Conservation (phyloP, 108 stramenopile genomes). For the Nannochloropsis salina region DNA sequence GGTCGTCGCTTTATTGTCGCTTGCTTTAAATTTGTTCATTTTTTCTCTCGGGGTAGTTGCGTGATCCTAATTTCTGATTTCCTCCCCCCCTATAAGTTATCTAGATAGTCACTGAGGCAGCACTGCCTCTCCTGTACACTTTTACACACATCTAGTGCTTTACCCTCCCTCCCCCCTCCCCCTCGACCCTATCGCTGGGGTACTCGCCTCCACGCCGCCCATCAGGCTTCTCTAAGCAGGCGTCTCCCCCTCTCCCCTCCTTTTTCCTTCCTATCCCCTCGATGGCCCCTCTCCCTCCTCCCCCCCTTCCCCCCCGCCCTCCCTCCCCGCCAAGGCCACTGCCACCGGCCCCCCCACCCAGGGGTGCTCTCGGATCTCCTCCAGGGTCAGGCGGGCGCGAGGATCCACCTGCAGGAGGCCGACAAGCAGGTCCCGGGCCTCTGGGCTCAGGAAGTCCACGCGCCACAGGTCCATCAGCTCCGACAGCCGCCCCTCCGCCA, state of each 20-base stretch:
- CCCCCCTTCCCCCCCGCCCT: not conserved
- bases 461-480: slow-evolving; percentile 13
- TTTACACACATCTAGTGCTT: no score
- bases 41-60: no score
- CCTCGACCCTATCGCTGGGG: not conserved
- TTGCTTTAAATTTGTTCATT: no score
- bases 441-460: not conserved
- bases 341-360: slow-evolving; percentile 23
- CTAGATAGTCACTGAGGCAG: no score
- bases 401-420: slow-evolving; percentile 26
- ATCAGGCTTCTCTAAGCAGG: no score
- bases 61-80: no score
- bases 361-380: slow-evolving; percentile 26
- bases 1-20: no score
- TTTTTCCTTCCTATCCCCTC: not conserved
- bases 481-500: not conserved
- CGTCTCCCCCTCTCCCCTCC: not conserved
- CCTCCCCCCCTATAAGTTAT: no score
- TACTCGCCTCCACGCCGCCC: no score
- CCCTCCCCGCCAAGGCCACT: not conserved
- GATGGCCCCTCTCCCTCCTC: not conserved
- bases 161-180: not conserved
- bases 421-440: slow-evolving; percentile 1
- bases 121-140: no score
- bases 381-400: not conserved